Percentiles rank a stretch among this genome's conserved stretches.
These are phyloP conservation scores for Ophiostoma ips DNA, from an alignment of 2,329 filamentous ascomycete species.

Conservation along the genomic window DNA sequence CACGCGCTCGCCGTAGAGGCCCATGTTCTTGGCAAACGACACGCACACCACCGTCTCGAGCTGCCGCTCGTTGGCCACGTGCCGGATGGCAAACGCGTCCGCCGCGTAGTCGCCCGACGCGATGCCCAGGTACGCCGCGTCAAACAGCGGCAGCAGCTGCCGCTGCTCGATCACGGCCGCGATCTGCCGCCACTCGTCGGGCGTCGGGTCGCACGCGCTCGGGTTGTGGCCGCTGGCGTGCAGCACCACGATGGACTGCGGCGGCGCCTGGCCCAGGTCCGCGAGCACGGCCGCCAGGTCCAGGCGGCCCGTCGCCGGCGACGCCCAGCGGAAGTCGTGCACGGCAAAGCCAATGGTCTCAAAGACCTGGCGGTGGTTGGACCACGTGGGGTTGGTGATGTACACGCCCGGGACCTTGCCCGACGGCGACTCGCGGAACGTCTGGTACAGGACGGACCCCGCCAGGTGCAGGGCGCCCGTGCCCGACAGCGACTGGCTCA, in stretches of 20 bases:
- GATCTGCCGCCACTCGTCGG: constrained; percentile 88
- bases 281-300: constrained; percentile 82
- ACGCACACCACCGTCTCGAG: constrained; percentile 81
- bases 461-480: constrained; percentile 91
- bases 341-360: constrained; percentile 69
- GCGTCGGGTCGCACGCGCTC: constrained; percentile 86
- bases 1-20: constrained; percentile 89
- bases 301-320: constrained; percentile 72
- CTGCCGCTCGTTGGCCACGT: constrained; percentile 74
- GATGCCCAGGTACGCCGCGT: constrained; percentile 95
- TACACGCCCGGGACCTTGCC: constrained; percentile 55
- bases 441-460: constrained; percentile 83
- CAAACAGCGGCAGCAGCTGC: constrained; percentile 94
- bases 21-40: constrained; percentile 96
- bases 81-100: constrained; percentile 80
- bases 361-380: constrained; percentile 98
- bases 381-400: constrained; percentile 92
- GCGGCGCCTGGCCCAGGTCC: constrained; percentile 54
- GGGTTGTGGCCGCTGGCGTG: constrained; percentile 98
- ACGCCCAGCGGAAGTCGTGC: constrained; percentile 88
- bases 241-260: constrained; percentile 74
- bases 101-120: constrained; percentile 75
- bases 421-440: constrained; percentile 47
- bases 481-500: constrained; percentile 90
- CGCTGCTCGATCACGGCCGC: constrained; percentile 61